Evolutionary conservation across 352 stramenopile species (phyloP), one percentile per base, ranked within the genome.

Genomic region (Phytophthora multivora): DNA sequence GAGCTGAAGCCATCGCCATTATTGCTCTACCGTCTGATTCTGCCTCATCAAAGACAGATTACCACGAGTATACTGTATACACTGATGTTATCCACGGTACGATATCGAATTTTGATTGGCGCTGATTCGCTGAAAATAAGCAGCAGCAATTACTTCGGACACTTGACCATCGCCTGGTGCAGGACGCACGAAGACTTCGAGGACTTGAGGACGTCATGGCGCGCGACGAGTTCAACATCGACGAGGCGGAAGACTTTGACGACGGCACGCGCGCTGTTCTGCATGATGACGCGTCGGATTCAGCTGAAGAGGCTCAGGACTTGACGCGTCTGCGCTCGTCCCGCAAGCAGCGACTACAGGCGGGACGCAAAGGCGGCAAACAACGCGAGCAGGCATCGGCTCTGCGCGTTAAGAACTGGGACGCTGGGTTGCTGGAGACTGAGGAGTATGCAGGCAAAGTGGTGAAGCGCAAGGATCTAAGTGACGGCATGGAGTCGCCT

Each of bases 171-270:
- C 48, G 36, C 46, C 52, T 72, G 52, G 55, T 39, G 59, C 36
- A 70, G 47, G 42, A 71, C 55, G 46, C 48, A 57, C 51, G 51
- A 54, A 33, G 46, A 49, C 16, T 45, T 16, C n/a, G 35, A 56
- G 9, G 33, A 23, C 21, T 23, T 23, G 1, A 23, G 21, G 21
- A 23, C 21, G 21, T 39, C 31, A 93, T 91, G 80, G 61, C 63
- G 49, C 54, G 60, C 42, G 63, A 81, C 66, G 71, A 83, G 59
- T 92, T 91, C 53, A 86, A 92, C 52, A 79, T 94, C 40, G 85
- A 94, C 57, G 76, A 85, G 51, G 83, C 81, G 19, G 85, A 94
- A 36, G 85, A 94, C 63, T 94, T 91, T 63, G 80, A 90, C 56
- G 84, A 95, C 65, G 83, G 83, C 48, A 94, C 83, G 46, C 75